Base-by-base conservation (phyloP, 176 grass and related monocot species). In the sorghum (Sorghum bicolor) region DNA sequence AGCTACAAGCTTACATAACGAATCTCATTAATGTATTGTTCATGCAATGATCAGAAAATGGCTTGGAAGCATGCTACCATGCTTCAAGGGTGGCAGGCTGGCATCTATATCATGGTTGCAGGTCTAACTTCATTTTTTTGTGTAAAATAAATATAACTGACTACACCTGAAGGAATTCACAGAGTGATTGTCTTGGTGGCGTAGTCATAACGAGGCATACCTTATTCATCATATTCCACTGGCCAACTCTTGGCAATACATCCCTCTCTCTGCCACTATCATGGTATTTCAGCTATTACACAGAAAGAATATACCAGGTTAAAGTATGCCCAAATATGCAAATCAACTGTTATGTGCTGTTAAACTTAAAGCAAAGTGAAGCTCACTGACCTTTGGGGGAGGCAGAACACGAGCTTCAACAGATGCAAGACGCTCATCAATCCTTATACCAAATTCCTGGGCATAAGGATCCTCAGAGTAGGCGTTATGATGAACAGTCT, bases 221-320 rank as follows among this genome's bases (percentile, higher is more conserved):
- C 92, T 98, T 98, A 52, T 98, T 91, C 90, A 91, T 95, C 95
- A 98, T 98, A 47, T 98, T 98, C 95, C 95, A 98, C 39, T 95
- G 92, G 40, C 92, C 95, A n/a, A 98, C 73, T 83, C 88, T 98
- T 52, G 95, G 95, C 72, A 88, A 84, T 43, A 94, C 94, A 89
- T 98, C 92, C 86, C 85, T 94, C 80, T 95, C 92, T 82, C 84
- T 98, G 36, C 95, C 95, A 60, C 86, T 95, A 43, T 94, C 95
- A 90, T 92, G 91, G 80, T 98, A 98, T 74, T 98, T 98, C 64
- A 98, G 90, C 95, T 98, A 85, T 76, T 25, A 73, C 15, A 60
- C 8, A 72, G 52, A 77, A 78, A 60, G n/a, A 81, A 66, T 38
- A 65, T 43, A 43, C 40, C 40, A 72, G 31, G 32, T 82, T 28